Conservation (phyloP, 2,329 filamentous ascomycete genomes). For the Talaromyces sp. region DNA sequence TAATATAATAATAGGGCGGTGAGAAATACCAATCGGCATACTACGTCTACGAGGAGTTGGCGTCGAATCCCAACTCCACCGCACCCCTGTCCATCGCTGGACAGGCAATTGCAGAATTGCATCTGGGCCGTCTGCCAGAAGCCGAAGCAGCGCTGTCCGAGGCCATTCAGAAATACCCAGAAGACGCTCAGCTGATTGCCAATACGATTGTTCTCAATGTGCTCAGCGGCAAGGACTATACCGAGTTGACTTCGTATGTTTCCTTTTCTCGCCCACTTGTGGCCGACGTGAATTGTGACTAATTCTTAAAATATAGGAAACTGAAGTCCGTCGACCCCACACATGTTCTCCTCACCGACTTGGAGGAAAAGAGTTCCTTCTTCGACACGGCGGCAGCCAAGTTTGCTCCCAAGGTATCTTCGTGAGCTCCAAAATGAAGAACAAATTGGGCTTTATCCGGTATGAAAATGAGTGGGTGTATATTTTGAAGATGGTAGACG, state of each 20-base stretch:
- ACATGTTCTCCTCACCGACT: slow-evolving; percentile 66
- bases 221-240: slow-evolving; percentile 65
- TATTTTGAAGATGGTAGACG: not conserved
- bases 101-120: slow-evolving; percentile 86
- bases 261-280: not conserved
- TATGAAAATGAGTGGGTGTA: not conserved
- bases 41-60: slow-evolving; percentile 96
- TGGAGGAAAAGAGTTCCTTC: slow-evolving; percentile 76
- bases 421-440: not conserved
- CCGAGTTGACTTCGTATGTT: slow-evolving; percentile 57
- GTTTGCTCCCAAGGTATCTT: slow-evolving; percentile 71
- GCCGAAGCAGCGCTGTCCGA: slow-evolving; percentile 80
- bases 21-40: slow-evolving; percentile 95
- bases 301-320: slow-evolving; percentile 17
- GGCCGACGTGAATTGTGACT: not conserved
- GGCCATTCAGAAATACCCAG: slow-evolving; percentile 67
- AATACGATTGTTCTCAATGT: slow-evolving; percentile 76
- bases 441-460: not conserved
- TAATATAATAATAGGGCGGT: slow-evolving; percentile 58
- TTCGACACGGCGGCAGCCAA: slow-evolving; percentile 84
- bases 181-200: slow-evolving; percentile 68
- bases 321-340: slow-evolving; percentile 53
- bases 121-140: slow-evolving; percentile 82
- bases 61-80: slow-evolving; percentile 75
- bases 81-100: slow-evolving; percentile 71